Evolutionary conservation across 2,329 filamentous ascomycete genomes (phyloP).

Genomic region (Cladosporium phlei): DNA sequence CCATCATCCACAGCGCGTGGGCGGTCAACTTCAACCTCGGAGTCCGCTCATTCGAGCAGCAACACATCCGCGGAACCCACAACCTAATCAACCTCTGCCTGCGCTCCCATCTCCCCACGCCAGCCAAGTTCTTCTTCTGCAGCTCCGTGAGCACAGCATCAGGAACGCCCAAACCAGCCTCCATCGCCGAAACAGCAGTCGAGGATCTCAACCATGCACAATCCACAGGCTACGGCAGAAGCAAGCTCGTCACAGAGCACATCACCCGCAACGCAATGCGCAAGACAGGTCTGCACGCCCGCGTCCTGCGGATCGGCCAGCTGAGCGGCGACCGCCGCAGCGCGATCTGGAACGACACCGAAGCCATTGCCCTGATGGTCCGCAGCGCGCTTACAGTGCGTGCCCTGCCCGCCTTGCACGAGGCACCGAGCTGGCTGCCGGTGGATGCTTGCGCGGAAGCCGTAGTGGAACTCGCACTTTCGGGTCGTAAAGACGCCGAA

Average conservation of each 20-base stretch:
- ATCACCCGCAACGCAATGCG: conserved; percentile 16
- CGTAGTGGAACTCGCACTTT: conserved; percentile 11
- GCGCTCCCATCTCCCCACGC: conserved; percentile 25
- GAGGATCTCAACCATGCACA: conserved; percentile 19
- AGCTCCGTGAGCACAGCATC: conserved; percentile 44
- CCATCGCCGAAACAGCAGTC: conserved; percentile 16
- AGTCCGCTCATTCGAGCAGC: conserved; percentile 47
- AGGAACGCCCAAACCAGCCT: conserved; percentile 25
- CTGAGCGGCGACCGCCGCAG: conserved; percentile 45
- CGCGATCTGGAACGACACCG: conserved; percentile 47
- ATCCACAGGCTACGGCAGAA: conserved; percentile 22
- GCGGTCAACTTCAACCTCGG: conserved; percentile 55
- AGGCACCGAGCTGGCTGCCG: conserved; percentile 32
- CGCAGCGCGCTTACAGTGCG: conserved; percentile 42
- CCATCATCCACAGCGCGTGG: conserved; percentile 50
- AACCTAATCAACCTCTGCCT: conserved; percentile 42
- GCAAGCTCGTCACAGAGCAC: conserved; percentile 23
- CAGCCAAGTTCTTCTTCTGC: conserved; percentile 47
- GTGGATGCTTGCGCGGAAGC: conserved; percentile 29
- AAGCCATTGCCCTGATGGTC: conserved; percentile 48
- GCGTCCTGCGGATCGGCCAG: conserved; percentile 35
- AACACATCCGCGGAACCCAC: conserved; percentile 41
- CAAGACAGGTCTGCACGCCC: conserved; percentile 20
- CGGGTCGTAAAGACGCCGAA: neutral
- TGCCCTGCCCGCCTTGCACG: conserved; percentile 42